Evolutionary conservation across 352 stramenopile genomes (phyloP), one percentile per base, ranked within the genome.

Genomic region (Phytopythium montanum): DNA sequence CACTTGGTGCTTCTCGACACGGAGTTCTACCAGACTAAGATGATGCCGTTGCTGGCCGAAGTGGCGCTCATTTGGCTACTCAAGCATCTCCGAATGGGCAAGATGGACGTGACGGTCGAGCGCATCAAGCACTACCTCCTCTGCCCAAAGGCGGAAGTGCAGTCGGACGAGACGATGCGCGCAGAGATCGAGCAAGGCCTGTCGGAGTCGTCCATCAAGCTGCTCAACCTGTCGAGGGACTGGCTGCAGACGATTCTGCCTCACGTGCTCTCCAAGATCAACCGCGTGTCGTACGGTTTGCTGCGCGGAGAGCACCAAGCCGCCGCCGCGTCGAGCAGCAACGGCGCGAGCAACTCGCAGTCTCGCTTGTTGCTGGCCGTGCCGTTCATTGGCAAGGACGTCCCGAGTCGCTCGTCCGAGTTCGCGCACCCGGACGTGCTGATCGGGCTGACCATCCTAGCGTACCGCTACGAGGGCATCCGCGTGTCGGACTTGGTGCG

Each of bases 371-470:
- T 99, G 51, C 73, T 99, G 38, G 97, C 98, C 1, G 95, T 99
- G 5, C 98, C 98, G 29, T 99, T 99, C 66, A 95, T 99, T 33
- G 98, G 97, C 26, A 99, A 99, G 70, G 97, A 99, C 74, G 97
- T 99, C 16, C 98, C 98, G 5, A 99, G 92, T 62, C 83, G 97
- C 33, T 98, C 97, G 21, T 99, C 95, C 29, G 97, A 99, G 72
- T 99, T 99, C 65, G 97, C 96, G 9, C 97, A 99, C 58, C 97
- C 98, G 8, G 98, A 99, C 63, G 95, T 98, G 7, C 66, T 98
- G 23, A 97, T 97, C 54, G 91, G 91, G 0, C 64, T 97, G 26
- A 97, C 91, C 2, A 90, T 97, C 60, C 62, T 97, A 44, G 89
- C 90, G 6, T 97, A 97, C 67, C 86, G 91, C 1, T 97, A 97